Conservation (phyloP, 306 rosid species). For the Leucaena leucocephala region DNA sequence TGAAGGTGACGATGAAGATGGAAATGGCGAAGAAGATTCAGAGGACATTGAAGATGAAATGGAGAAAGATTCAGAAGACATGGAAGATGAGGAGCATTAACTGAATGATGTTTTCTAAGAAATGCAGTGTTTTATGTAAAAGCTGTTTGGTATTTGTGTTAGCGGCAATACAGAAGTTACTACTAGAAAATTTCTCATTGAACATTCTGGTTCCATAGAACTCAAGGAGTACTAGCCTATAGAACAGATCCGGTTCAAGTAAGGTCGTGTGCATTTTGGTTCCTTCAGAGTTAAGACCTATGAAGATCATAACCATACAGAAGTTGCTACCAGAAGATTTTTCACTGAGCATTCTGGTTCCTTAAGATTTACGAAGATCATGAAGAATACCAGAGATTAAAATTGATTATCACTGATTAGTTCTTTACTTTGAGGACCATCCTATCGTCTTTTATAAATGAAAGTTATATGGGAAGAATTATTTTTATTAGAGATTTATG, state of each 20-base stretch:
- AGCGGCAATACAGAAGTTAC: conserved; percentile 17
- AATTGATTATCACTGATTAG: not conserved
- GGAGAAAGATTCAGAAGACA: not conserved
- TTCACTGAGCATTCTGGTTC: not conserved
- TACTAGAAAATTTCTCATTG: conserved; percentile 32
- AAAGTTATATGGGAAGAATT: not conserved
- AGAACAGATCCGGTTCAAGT: not conserved
- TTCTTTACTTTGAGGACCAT: not conserved
- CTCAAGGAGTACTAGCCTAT: not conserved
- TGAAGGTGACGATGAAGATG: not conserved
- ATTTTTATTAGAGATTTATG: not conserved
- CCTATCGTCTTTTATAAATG: not conserved
- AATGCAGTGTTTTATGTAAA: not conserved
- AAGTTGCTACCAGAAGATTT: not conserved
- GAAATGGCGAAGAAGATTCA: not conserved
- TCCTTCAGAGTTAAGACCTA: not conserved
- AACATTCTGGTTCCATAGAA: conserved; percentile 22
- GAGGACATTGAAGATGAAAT: conserved; percentile 13
- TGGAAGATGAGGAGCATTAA: conserved; percentile 32
- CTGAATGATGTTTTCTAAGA: not conserved
- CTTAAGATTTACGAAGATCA: not conserved
- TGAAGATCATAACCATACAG: not conserved
- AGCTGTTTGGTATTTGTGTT: not conserved
- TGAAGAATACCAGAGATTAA: not conserved
- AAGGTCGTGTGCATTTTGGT: not conserved